Base-by-base conservation (phyloP, 169 alveolate species). In the Plasmodium yoelii region DNA sequence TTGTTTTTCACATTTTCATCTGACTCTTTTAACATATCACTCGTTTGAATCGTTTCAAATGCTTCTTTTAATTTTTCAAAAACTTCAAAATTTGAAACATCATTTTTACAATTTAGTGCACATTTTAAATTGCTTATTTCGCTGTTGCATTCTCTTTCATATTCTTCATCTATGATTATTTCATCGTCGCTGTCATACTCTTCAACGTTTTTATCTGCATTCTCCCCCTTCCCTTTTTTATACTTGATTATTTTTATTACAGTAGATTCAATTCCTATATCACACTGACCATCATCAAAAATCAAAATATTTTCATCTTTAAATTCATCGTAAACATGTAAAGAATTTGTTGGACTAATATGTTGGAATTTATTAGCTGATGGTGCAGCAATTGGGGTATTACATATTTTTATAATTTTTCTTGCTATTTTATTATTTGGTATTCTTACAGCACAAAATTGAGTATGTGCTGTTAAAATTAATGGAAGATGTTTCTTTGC, bases 291-390 rank as follows among this genome's bases (percentile, higher is more conserved):
- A 49, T 98, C 99, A 82, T 97, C 98, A 42, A 98, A 82, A 28
- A 98, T 97, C 55, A 91, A 92, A 47, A 98, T 95, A 19, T 94
- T 94, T 64, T 96, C 99, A 24, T 91, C 74, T 72, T 67, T 77
- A 75, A 98, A 98, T 91, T 98, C 99, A 63, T 96, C 90, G 24
- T 93, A 88, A 12, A 98, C 99, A 88, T 98, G 99, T 46, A 94
- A 90, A 10, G 98, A 97, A 44, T 93, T 93, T 0, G 99, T 97
- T 7, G 99, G 99, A 74, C 98, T 95, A n/a, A 98, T 98, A 93
- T 98, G 99, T 22, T 98, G 97, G 65, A 98, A 98, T 89, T 96
- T 93, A 92, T 98, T 98, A 0, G 99, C 99, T 15, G 98, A 94
- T 13, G 99, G 99, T 13, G 99, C 99, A 42, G 99, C 99, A 13